A percentile compares a stretch with the other conserved stretches of the same genome.
phyloP scores from a whole-genome alignment of 176 grass and related monocot species.

The Rhynchospora tenuis region DNA sequence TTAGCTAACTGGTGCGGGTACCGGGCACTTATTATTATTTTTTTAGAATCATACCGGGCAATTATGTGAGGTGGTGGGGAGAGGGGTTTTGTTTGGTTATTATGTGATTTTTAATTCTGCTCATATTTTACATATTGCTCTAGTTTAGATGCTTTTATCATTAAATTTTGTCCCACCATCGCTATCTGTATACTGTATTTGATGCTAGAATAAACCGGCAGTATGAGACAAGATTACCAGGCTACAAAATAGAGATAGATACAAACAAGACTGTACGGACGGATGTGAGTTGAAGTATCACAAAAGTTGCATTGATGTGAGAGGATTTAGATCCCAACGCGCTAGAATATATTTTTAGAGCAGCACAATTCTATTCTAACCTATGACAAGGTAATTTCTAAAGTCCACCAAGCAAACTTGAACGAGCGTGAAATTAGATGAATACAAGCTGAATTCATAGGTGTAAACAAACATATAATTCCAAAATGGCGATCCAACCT shows the following conservation, averaged over 20 bases:
- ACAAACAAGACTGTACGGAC: background rate
- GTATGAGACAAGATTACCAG: slow-evolving; percentile 8
- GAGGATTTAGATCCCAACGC: background rate
- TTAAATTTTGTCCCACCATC: background rate
- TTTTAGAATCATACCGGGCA: too few species aligned
- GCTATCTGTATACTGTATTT: background rate
- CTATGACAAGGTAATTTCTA: too few species aligned
- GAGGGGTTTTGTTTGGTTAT: background rate
- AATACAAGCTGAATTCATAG: too few species aligned
- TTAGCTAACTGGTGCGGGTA: background rate
- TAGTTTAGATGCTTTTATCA: slow-evolving; percentile 7
- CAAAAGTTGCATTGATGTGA: background rate
- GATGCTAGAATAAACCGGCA: slow-evolving; percentile 2
- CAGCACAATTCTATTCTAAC: background rate
- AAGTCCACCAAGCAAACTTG: too few species aligned
- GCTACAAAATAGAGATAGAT: background rate
- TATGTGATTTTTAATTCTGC: background rate
- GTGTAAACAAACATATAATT: too few species aligned
- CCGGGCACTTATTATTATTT: background rate
- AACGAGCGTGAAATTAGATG: too few species aligned
- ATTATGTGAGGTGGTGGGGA: background rate
- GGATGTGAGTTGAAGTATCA: background rate
- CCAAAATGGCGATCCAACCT: too few species aligned
- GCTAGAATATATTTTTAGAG: background rate
- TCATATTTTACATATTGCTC: background rate